Percentiles rank a stretch among this genome's conserved stretches.
phyloP scores from a whole-genome alignment of 305 asterid genomes.

The Fraxinus sp. region DNA sequence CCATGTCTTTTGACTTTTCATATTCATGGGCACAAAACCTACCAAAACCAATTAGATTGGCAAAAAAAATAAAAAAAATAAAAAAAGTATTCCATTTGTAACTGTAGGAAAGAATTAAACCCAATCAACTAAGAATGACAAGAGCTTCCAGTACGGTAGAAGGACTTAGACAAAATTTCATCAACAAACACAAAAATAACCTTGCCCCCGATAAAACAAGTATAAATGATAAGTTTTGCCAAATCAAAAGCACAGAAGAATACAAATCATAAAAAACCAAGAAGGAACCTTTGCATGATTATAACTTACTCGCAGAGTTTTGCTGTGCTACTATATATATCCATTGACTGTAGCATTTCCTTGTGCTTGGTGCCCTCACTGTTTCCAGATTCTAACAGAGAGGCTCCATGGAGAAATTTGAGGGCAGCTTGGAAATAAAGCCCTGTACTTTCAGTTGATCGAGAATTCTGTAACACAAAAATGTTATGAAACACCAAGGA shows the following conservation, averaged over 20 bases:
- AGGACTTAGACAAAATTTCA: not conserved
- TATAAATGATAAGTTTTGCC: not conserved
- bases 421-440: slow-evolving; percentile 91
- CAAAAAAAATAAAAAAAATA: slow-evolving; percentile 16
- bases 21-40: slow-evolving; percentile 93
- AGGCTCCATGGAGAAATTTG: slow-evolving; percentile 95
- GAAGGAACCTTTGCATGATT: slow-evolving; percentile 3
- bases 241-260: slow-evolving; percentile 14
- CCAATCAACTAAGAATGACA: slow-evolving; percentile 14
- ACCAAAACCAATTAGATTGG: slow-evolving; percentile 27
- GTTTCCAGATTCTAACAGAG: slow-evolving; percentile 73
- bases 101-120: slow-evolving; percentile 4
- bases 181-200: not conserved
- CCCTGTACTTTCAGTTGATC: slow-evolving; percentile 71
- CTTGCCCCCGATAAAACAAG: not conserved
- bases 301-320: slow-evolving; percentile 92
- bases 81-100: slow-evolving; percentile 18
- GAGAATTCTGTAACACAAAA: slow-evolving; percentile 60
- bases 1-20: slow-evolving; percentile 85
- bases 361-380: slow-evolving; percentile 64
- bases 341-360: slow-evolving; percentile 65
- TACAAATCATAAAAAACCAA: slow-evolving; percentile 13
- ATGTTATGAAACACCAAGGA: slow-evolving; percentile 21
- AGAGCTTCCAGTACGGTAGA: not conserved
- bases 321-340: slow-evolving; percentile 90